Evolutionary conservation across 768 basidiomycete species (phyloP).

Genomic region (Artomyces pyxidatus): DNA sequence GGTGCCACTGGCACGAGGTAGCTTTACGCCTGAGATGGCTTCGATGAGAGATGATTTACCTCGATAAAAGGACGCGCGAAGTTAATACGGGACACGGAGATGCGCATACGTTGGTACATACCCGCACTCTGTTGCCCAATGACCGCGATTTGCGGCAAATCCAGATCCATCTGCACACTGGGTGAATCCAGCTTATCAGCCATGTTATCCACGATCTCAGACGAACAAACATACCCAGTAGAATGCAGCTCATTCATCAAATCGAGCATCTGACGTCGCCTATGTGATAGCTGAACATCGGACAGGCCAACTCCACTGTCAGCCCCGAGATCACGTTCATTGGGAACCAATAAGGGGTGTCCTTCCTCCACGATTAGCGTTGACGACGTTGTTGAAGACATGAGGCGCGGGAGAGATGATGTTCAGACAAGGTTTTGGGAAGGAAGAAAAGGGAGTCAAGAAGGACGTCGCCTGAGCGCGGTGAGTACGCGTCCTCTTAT

Average conservation of each 20-base stretch:
- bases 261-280: slow-evolving; percentile 44
- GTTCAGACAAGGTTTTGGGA: no score
- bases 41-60: slow-evolving; percentile 77
- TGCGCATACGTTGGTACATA: slow-evolving; percentile 44
- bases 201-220: neutral
- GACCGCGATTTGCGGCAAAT: neutral
- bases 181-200: neutral
- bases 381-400: no score
- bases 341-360: no score
- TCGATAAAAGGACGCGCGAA: slow-evolving; percentile 63
- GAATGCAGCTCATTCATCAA: slow-evolving; percentile 49
- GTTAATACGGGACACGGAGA: slow-evolving; percentile 68
- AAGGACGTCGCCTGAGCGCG: no score
- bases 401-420: no score
- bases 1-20: slow-evolving; percentile 66
- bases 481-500: no score
- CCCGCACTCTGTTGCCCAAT: neutral
- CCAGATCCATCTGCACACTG: neutral
- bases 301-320: slow-evolving; percentile 57
- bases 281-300: slow-evolving; percentile 30
- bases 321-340: no score
- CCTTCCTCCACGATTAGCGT: no score
- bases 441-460: no score
- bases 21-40: slow-evolving; percentile 62
- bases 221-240: slow-evolving; percentile 43